phyloP scores from a whole-genome alignment of 495 filamentous ascomycete species.

The Chaetomium fimeti region DNA sequence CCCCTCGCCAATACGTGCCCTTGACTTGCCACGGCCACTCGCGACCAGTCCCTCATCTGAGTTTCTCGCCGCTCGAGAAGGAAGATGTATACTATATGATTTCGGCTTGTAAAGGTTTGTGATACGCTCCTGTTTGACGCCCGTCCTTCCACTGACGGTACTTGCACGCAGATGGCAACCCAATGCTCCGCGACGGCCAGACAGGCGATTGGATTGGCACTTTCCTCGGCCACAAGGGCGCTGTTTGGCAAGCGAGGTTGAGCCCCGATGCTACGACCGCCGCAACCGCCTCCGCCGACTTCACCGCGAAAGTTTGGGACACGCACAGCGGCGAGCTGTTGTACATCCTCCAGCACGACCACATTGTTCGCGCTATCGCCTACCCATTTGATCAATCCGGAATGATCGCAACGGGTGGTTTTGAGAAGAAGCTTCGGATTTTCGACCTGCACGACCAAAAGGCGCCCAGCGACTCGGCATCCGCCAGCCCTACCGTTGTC shows the following conservation, averaged over 20 bases:
- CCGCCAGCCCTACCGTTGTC: constrained; percentile 24
- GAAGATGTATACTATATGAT: constrained; percentile 90
- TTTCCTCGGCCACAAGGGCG: constrained; percentile 96
- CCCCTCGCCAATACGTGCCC: constrained; percentile 65
- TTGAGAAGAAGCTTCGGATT: constrained; percentile 94
- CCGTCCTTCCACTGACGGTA: constrained; percentile 7
- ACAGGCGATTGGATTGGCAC: constrained; percentile 99
- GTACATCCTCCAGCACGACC: constrained; percentile 82
- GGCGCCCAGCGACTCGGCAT: constrained; percentile 25
- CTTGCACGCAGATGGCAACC: constrained; percentile 74
- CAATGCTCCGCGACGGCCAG: constrained; percentile 95
- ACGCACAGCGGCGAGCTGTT: constrained; percentile 90
- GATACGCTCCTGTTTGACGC: not conserved
- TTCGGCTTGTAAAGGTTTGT: constrained; percentile 92
- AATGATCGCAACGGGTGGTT: constrained; percentile 83
- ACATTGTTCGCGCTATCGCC: constrained; percentile 91
- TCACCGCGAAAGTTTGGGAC: constrained; percentile 97
- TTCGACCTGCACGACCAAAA: constrained; percentile 71
- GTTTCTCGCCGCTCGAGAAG: constrained; percentile 80
- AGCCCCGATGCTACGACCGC: constrained; percentile 85
- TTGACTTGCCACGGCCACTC: constrained; percentile 97
- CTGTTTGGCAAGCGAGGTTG: constrained; percentile 90
- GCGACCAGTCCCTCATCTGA: constrained; percentile 90
- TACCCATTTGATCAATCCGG: constrained; percentile 79
- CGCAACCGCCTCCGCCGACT: constrained; percentile 92